These are phyloP conservation scores for Candida vartiovaarae DNA, from an alignment of 805 yeast species.

Conservation along the genomic window DNA sequence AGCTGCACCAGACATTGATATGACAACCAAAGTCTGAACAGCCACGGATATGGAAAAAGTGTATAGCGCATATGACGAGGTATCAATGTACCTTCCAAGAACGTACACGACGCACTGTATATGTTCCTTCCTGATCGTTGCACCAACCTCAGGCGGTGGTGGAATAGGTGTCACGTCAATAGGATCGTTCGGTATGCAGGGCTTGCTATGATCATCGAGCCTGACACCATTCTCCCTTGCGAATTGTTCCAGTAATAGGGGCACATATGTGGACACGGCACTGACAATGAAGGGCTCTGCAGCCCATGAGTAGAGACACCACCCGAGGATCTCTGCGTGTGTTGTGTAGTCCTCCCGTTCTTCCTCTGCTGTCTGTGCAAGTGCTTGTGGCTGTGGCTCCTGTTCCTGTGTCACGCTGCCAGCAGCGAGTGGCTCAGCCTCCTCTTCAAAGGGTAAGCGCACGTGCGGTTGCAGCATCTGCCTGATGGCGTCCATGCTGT, in stretches of 20 bases:
- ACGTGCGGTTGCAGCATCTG: too few relatives aligned
- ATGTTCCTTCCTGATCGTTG: conserved; percentile 8
- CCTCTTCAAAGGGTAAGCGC: too few relatives aligned
- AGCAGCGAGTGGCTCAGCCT: too few relatives aligned
- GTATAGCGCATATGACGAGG: conserved; percentile 67
- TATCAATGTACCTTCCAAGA: conserved; percentile 47
- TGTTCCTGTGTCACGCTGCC: too few relatives aligned
- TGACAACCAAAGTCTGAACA: conserved; percentile 62
- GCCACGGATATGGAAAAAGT: conserved; percentile 68
- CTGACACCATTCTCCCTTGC: conserved; percentile 70
- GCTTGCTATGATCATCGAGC: conserved; percentile 47
- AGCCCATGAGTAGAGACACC: conserved; percentile 69
- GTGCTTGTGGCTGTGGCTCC: too few relatives aligned
- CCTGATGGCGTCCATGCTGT: too few relatives aligned
- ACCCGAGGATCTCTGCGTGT: conserved; percentile 45
- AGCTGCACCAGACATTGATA: conserved; percentile 67
- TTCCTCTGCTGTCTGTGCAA: not conserved
- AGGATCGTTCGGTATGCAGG: conserved; percentile 33
- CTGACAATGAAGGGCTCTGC: conserved; percentile 78
- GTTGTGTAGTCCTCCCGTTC: conserved; percentile 23
- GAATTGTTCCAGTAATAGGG: conserved; percentile 59
- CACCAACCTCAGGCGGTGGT: conserved; percentile 24
- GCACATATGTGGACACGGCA: conserved; percentile 74
- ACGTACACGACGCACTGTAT: conserved; percentile 41
- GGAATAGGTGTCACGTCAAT: conserved; percentile 26